A percentile compares a stretch with the other conserved stretches of the same genome.
These are phyloP conservation scores for Euclidium syriacum DNA, from an alignment of 345 rosid species.

Conservation along the genomic window DNA sequence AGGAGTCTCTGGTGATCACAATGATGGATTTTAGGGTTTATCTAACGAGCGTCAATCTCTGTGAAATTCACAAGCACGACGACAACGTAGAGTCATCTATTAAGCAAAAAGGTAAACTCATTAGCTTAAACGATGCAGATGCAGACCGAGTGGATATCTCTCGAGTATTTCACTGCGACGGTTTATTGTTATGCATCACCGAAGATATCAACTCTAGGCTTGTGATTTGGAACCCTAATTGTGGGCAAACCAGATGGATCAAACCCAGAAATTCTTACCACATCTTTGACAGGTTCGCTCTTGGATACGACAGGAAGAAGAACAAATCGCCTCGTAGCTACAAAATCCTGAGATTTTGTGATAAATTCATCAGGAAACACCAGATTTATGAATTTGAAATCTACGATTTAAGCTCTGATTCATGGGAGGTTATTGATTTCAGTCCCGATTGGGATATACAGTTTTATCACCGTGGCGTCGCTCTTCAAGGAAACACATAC, in stretches of 20 bases:
- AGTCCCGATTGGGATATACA: not conserved
- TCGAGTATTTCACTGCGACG: not conserved
- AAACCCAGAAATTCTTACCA: too few species aligned
- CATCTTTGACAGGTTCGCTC: too few species aligned
- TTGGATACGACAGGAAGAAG: too few species aligned
- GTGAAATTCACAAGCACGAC: not conserved
- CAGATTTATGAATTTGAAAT: not conserved
- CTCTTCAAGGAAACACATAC: not conserved
- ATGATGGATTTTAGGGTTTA: not conserved
- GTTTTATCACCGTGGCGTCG: not conserved
- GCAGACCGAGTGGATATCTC: too few species aligned
- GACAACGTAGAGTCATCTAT: too few species aligned
- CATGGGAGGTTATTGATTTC: slow-evolving; percentile 1
- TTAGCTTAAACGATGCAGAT: too few species aligned
- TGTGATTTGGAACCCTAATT: too few species aligned
- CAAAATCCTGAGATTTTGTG: slow-evolving; percentile 1
- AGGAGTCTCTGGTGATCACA: not conserved
- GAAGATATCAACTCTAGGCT: too few species aligned
- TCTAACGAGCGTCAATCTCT: not conserved
- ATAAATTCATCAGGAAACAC: too few species aligned
- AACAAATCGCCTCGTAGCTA: too few species aligned
- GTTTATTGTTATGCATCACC: not conserved
- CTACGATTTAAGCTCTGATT: not conserved
- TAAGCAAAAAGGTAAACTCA: too few species aligned
- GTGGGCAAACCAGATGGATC: too few species aligned